These are phyloP conservation scores for Microcera coccophila DNA, from an alignment of 2,329 filamentous ascomycete species.

Conservation along the genomic window DNA sequence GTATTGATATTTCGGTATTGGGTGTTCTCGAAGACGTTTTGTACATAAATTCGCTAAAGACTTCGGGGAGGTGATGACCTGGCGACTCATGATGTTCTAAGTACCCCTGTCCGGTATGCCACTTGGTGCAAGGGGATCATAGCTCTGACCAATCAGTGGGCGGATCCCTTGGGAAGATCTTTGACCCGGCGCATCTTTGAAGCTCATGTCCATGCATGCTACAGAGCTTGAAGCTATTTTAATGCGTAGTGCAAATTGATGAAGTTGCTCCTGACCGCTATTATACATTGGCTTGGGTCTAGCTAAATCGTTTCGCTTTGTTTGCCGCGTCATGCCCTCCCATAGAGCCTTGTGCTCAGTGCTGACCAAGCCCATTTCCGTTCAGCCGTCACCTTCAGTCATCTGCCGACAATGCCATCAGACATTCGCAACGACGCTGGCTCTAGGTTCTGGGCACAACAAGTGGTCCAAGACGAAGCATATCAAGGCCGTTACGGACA, in stretches of 20 bases:
- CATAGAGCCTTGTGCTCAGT: constrained; percentile 13
- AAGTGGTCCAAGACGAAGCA: constrained; percentile 97
- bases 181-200: constrained; percentile 29
- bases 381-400: constrained; percentile 9
- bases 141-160: constrained; percentile 13
- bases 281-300: too few relatives aligned
- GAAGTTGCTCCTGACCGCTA: too few relatives aligned
- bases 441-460: constrained; percentile 67
- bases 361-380: constrained; percentile 8
- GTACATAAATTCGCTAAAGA: constrained; percentile 7
- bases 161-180: constrained; percentile 23
- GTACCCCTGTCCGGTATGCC: constrained; percentile 11
- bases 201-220: constrained; percentile 5
- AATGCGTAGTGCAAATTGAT: too few relatives aligned
- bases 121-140: constrained; percentile 20
- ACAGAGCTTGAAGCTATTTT: too few relatives aligned
- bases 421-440: constrained; percentile 43
- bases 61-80: constrained; percentile 15
- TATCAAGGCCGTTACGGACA: constrained; percentile 84
- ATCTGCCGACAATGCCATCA: constrained; percentile 49
- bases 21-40: neutral
- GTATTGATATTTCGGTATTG: constrained; percentile 4
- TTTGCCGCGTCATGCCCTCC: constrained; percentile 14
- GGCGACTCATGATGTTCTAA: constrained; percentile 17
- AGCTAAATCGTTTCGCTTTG: too few relatives aligned